These are phyloP conservation scores for Protomyces pachydermus DNA, from an alignment of 1,139 yeast species.

Conservation along the genomic window DNA sequence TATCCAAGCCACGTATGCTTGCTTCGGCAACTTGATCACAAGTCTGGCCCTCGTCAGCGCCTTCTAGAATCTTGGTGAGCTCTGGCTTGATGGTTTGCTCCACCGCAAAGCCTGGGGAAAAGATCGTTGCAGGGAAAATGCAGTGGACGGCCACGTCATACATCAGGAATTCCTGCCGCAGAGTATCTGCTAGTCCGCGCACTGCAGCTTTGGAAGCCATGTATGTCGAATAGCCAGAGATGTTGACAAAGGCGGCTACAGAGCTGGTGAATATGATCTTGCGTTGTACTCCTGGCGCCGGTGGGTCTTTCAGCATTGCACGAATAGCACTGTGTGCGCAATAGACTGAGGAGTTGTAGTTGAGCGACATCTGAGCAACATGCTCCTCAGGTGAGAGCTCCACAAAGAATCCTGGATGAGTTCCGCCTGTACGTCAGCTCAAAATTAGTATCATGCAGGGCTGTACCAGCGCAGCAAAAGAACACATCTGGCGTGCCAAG, in stretches of 20 bases:
- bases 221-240: constrained; percentile 86
- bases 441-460: not conserved
- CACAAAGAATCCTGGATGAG: constrained; percentile 69
- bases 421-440: constrained; percentile 45
- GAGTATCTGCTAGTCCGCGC: constrained; percentile 62
- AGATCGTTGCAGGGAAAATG: constrained; percentile 83
- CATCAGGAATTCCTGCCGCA: constrained; percentile 75
- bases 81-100: constrained; percentile 84
- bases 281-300: constrained; percentile 45
- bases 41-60: constrained; percentile 67
- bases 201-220: constrained; percentile 86
- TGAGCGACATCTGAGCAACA: constrained; percentile 56
- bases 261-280: constrained; percentile 68
- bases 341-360: constrained; percentile 59
- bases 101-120: constrained; percentile 75
- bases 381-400: constrained; percentile 61
- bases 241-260: constrained; percentile 74
- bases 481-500: constrained; percentile 59
- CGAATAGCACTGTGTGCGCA: constrained; percentile 41
- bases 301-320: constrained; percentile 41
- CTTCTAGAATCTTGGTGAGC: constrained; percentile 78
- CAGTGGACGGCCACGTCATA: constrained; percentile 53
- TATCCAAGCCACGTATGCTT: constrained; percentile 52
- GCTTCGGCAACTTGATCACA: constrained; percentile 63
- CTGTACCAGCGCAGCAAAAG: constrained; percentile 68